A percentile compares a stretch with the other conserved stretches of the same genome.
Conservation (phyloP, 352 stramenopile species). For the Plasmopara muralis region DNA sequence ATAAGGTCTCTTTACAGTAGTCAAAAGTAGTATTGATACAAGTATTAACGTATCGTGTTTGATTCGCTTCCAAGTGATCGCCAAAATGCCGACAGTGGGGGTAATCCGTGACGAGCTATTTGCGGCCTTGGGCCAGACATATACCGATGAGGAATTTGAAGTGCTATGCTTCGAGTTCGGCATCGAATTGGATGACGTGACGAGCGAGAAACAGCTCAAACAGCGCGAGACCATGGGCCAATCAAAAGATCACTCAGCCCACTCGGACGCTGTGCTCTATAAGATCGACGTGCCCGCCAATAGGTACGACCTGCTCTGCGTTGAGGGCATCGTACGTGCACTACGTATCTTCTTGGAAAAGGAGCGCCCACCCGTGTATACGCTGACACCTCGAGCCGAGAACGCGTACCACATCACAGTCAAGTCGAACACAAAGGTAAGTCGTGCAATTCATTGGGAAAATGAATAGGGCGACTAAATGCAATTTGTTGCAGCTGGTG, state of each 20-base stretch:
- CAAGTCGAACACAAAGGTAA: constrained; percentile 80
- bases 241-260: constrained; percentile 48
- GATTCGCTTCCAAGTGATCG: not conserved
- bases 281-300: constrained; percentile 99
- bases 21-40: not conserved
- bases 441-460: constrained; percentile 1
- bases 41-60: too few species aligned
- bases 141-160: constrained; percentile 99
- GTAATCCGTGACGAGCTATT: constrained; percentile 98
- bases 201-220: constrained; percentile 83
- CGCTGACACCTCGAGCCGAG: constrained; percentile 46
- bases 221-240: constrained; percentile 66
- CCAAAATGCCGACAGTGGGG: constrained; percentile 96
- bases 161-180: constrained; percentile 99
- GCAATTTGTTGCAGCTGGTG: constrained; percentile 46
- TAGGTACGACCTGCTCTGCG: constrained; percentile 98
- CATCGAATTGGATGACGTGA: constrained; percentile 95
- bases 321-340: constrained; percentile 96
- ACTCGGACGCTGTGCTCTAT: constrained; percentile 94
- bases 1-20: not conserved
- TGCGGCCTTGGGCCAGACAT: constrained; percentile 92
- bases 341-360: constrained; percentile 97
- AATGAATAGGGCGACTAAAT: constrained; percentile 1
- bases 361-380: constrained; percentile 87
- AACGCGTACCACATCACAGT: constrained; percentile 81